Evolutionary conservation across 2,329 filamentous ascomycete species (phyloP).

Genomic region (Pezicula neosporulosa): DNA sequence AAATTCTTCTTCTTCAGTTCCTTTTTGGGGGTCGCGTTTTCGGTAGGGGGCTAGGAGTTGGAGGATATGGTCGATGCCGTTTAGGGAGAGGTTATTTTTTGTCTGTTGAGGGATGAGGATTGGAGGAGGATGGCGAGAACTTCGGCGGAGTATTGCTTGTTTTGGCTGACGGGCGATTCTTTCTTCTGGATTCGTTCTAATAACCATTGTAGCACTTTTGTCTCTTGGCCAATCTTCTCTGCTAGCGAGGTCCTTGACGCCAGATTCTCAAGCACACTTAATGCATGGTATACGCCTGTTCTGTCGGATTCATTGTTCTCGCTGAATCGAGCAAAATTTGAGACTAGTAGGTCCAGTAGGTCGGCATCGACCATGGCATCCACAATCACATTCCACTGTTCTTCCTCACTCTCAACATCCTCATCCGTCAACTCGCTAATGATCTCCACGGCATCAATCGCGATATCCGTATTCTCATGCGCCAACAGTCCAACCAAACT

Average conservation of each 20-base stretch:
- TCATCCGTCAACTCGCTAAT: slow-evolving; percentile 91
- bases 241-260: slow-evolving; percentile 67
- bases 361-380: slow-evolving; percentile 65
- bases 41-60: slow-evolving; percentile 84
- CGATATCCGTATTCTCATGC: slow-evolving; percentile 96
- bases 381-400: slow-evolving; percentile 77
- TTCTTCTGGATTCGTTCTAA: slow-evolving; percentile 66
- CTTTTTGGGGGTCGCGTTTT: slow-evolving; percentile 79
- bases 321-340: slow-evolving; percentile 76
- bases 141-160: slow-evolving; percentile 93
- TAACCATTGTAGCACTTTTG: slow-evolving; percentile 71
- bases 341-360: slow-evolving; percentile 68
- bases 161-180: slow-evolving; percentile 73
- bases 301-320: slow-evolving; percentile 74
- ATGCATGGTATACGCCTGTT: slow-evolving; percentile 80
- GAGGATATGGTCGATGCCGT: slow-evolving; percentile 76
- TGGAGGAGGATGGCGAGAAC: slow-evolving; percentile 87
- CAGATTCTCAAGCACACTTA: slow-evolving; percentile 82
- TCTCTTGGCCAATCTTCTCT: slow-evolving; percentile 68
- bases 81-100: slow-evolving; percentile 55
- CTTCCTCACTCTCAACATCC: slow-evolving; percentile 77
- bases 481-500: slow-evolving; percentile 79
- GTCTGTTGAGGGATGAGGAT: slow-evolving; percentile 63
- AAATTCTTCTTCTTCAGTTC: slow-evolving; percentile 88
- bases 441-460: slow-evolving; percentile 86